phyloP scores from a whole-genome alignment of 352 stramenopile genomes.

The Aphanomyces euteiches region DNA sequence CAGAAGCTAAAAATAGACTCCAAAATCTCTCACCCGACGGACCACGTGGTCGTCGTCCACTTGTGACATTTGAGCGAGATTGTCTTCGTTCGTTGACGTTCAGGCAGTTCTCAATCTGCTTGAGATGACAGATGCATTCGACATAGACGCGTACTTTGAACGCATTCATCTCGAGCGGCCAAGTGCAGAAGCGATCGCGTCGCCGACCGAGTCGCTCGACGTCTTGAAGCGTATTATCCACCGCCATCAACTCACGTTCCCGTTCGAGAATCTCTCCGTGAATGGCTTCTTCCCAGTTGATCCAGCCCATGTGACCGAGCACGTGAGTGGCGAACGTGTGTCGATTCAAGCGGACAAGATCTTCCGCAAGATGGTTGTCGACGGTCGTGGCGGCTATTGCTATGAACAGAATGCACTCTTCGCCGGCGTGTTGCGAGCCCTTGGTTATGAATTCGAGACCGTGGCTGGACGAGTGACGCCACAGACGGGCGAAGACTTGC shows the following conservation, averaged over 20 bases:
- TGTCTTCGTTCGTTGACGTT: no score
- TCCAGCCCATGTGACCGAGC: constrained; percentile 8
- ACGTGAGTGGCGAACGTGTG: constrained; percentile 12
- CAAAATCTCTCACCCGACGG: no score
- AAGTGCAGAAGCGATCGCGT: background rate
- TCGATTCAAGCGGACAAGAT: constrained; percentile 7
- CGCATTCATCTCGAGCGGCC: constrained; percentile 1
- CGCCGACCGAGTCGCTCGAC: background rate
- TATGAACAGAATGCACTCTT: constrained; percentile 28
- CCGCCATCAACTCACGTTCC: constrained; percentile 11
- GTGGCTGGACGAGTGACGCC: constrained; percentile 6
- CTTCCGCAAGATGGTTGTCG: constrained; percentile 22
- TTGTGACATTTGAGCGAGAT: no score
- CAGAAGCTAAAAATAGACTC: no score
- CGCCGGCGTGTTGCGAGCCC: background rate
- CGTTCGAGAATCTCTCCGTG: constrained; percentile 24
- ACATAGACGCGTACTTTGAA: constrained; percentile 22
- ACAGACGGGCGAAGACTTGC: background rate
- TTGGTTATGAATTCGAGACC: constrained; percentile 19
- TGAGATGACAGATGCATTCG: background rate
- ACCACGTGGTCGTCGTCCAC: no score
- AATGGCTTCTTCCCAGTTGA: constrained; percentile 10
- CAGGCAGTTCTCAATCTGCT: no score
- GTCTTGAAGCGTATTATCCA: background rate
- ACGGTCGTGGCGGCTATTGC: constrained; percentile 24